Percentiles rank a stretch among this genome's conserved stretches.
These are phyloP conservation scores for Juglanconis oblonga DNA, from an alignment of 2,329 filamentous ascomycete species.

Conservation along the genomic window DNA sequence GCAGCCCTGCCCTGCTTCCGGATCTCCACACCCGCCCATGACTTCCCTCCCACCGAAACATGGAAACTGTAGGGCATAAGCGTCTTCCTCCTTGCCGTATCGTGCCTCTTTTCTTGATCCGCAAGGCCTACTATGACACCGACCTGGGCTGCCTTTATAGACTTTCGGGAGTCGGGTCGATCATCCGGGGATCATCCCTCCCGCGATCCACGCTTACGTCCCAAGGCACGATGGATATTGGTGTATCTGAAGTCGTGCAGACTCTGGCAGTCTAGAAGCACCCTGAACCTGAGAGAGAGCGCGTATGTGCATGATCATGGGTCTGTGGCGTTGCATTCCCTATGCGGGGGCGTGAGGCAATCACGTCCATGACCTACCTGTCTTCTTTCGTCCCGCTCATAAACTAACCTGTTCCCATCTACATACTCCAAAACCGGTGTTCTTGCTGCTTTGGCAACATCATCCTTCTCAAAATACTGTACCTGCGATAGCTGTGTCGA, in stretches of 20 bases:
- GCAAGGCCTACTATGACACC: too few relatives aligned
- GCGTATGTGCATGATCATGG: not conserved
- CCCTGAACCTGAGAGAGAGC: not conserved
- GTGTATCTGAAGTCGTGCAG: constrained; percentile 5
- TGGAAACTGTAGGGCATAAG: not conserved
- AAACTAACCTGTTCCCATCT: too few relatives aligned
- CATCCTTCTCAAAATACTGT: too few relatives aligned
- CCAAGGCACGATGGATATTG: not conserved
- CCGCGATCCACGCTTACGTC: not conserved
- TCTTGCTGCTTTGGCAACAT: too few relatives aligned
- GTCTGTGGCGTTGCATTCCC: not conserved
- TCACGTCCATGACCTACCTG: too few relatives aligned
- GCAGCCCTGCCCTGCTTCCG: too few relatives aligned
- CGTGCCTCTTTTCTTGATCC: too few relatives aligned
- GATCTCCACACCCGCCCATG: not conserved
- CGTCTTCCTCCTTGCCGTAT: not conserved
- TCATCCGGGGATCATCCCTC: not conserved
- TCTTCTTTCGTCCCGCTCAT: too few relatives aligned
- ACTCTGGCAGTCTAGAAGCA: too few relatives aligned
- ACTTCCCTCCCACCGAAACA: not conserved
- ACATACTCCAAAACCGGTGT: too few relatives aligned
- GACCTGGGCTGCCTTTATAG: not conserved
- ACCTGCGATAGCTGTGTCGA: too few relatives aligned
- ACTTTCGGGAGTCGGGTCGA: too few relatives aligned
- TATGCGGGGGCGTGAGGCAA: not conserved